These are phyloP conservation scores for Clarireedia hainanense DNA, from an alignment of 2,329 filamentous ascomycete genomes.

Conservation along the genomic window DNA sequence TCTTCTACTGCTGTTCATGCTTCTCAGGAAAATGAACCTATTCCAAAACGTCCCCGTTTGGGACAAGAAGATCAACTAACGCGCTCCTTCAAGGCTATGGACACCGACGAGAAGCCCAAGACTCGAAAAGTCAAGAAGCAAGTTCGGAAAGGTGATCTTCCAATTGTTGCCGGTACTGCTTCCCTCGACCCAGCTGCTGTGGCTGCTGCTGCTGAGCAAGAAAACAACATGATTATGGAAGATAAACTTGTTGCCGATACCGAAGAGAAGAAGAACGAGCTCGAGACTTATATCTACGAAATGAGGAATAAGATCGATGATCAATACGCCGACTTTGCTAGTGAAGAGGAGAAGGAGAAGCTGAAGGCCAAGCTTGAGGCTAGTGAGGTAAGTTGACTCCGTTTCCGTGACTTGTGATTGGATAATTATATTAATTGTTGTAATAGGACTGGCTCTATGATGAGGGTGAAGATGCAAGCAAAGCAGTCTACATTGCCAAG, in stretches of 20 bases:
- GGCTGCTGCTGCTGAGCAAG: conserved; percentile 66
- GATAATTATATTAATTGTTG: conserved; percentile 16
- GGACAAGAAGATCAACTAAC: conserved; percentile 23
- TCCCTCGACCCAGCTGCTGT: conserved; percentile 66
- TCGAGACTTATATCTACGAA: conserved; percentile 96
- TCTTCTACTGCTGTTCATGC: conserved; percentile 11
- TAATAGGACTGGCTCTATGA: conserved; percentile 94
- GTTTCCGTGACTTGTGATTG: neutral
- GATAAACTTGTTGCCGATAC: conserved; percentile 98
- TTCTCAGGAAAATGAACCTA: conserved; percentile 18
- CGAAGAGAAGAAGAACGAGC: conserved; percentile 99
- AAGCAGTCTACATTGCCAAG: conserved; percentile 90
- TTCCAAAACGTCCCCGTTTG: conserved; percentile 20
- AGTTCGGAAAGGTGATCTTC: conserved; percentile 91
- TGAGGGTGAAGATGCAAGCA: conserved; percentile 88
- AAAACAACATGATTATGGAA: conserved; percentile 89
- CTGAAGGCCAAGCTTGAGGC: conserved; percentile 75
- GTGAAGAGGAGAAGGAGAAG: conserved; percentile 85
- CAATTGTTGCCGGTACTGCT: conserved; percentile 74
- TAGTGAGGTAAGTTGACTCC: conserved; percentile 62
- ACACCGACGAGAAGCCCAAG: conserved; percentile 71
- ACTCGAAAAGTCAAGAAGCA: conserved; percentile 99
- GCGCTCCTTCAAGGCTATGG: conserved; percentile 53
- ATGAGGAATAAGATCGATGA: conserved; percentile 92
- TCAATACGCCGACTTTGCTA: conserved; percentile 80